Conservation (phyloP, 345 rosid genomes). For the Clarkia xantiana region DNA sequence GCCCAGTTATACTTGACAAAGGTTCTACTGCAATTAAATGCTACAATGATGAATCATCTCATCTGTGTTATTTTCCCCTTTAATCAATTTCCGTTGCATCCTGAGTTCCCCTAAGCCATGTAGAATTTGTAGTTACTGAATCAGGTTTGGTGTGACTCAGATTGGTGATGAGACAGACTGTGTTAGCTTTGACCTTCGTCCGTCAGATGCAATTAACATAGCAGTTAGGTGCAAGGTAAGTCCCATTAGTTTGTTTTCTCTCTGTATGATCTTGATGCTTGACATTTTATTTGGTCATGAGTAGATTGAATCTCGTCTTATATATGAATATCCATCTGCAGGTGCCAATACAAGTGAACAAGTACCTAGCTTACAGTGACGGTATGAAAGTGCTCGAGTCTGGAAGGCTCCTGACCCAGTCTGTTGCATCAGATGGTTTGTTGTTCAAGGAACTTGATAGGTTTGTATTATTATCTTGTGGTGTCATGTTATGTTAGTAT, state of each 20-base stretch:
- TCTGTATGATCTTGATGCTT: too few species aligned
- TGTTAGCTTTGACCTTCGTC: slow-evolving; percentile 82
- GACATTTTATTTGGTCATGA: too few species aligned
- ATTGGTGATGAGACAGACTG: slow-evolving; percentile 39
- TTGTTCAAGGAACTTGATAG: slow-evolving; percentile 65
- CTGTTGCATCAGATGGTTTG: slow-evolving; percentile 56
- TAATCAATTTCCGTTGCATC: not conserved
- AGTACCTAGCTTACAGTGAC: slow-evolving; percentile 78
- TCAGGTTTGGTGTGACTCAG: slow-evolving; percentile 15
- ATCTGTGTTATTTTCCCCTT: not conserved
- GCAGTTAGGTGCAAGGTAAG: slow-evolving; percentile 95
- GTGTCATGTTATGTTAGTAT: too few species aligned
- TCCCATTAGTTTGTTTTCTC: too few species aligned
- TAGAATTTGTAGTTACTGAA: not conserved
- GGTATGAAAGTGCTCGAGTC: slow-evolving; percentile 88
- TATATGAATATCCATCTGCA: slow-evolving; percentile 4
- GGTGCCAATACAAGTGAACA: slow-evolving; percentile 96
- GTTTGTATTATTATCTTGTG: slow-evolving; percentile 17
- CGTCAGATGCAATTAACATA: slow-evolving; percentile 95
- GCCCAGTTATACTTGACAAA: slow-evolving; percentile 74
- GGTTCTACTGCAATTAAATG: slow-evolving; percentile 18
- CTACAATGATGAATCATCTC: not conserved
- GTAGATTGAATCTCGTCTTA: too few species aligned
- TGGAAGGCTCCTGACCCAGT: slow-evolving; percentile 37
- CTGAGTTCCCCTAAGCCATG: too few species aligned